These are phyloP conservation scores for Lepidium didymum DNA, from an alignment of 345 rosid species.

Conservation along the genomic window DNA sequence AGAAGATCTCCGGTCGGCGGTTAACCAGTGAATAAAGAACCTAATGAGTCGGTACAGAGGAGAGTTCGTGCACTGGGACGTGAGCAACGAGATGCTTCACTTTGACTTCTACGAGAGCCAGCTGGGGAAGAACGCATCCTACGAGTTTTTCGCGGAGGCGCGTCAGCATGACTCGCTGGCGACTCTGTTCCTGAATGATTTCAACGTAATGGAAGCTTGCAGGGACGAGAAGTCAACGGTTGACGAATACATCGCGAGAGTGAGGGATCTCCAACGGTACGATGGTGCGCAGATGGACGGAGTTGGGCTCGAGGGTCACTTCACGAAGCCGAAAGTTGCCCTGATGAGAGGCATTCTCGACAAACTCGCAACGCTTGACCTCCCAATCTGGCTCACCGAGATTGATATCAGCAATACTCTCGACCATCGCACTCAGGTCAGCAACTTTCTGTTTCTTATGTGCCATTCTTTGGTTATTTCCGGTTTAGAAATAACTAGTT, in stretches of 20 bases:
- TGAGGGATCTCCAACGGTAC: conserved; percentile 42
- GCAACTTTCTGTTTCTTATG: background rate
- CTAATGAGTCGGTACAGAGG: conserved; percentile 68
- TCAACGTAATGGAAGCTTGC: conserved; percentile 80
- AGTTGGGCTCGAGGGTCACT: conserved; percentile 74
- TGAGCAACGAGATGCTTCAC: conserved; percentile 88
- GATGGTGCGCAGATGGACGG: conserved; percentile 52
- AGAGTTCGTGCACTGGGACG: conserved; percentile 80
- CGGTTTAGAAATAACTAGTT: background rate
- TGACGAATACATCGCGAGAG: conserved; percentile 47
- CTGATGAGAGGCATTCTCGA: conserved; percentile 65
- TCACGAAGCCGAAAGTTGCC: conserved; percentile 55
- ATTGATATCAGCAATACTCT: conserved; percentile 50
- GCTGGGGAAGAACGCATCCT: conserved; percentile 57
- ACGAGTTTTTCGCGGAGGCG: conserved; percentile 51
- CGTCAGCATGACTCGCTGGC: conserved; percentile 58
- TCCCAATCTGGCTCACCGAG: conserved; percentile 92
- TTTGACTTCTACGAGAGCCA: conserved; percentile 65
- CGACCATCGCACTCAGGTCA: conserved; percentile 49
- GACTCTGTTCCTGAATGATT: conserved; percentile 73
- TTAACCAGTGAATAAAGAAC: conserved; percentile 52
- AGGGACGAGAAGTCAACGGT: conserved; percentile 59
- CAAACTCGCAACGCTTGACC: conserved; percentile 57
- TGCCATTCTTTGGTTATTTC: background rate
- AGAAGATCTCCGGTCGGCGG: conserved; percentile 44